Percentiles rank a stretch among this genome's conserved stretches.
Conservation (phyloP, 805 yeast species). For the Wickerhamiella hasegawae region DNA sequence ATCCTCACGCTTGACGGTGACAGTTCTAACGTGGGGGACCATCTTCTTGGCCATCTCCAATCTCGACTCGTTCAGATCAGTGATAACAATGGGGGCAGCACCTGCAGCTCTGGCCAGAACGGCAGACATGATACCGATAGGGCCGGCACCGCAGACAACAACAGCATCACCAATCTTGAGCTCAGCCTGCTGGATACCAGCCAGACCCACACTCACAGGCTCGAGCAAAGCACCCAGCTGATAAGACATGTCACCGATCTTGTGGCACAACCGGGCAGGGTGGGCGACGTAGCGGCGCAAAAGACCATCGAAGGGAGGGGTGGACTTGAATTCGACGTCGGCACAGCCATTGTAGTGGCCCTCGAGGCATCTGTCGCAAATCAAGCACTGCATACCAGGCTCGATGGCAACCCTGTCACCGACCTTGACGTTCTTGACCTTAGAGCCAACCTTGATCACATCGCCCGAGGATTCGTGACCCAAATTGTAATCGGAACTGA, state of each 20-base stretch:
- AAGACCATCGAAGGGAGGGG: conserved; percentile 24
- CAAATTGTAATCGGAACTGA: conserved; percentile 41
- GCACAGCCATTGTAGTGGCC: conserved; percentile 26
- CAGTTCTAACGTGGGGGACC: conserved; percentile 32
- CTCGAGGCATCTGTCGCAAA: conserved; percentile 21
- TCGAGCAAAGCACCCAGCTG: conserved; percentile 41
- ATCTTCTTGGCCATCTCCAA: conserved; percentile 31
- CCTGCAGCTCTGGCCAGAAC: conserved; percentile 36
- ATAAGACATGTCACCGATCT: conserved; percentile 27
- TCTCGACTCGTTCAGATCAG: conserved; percentile 31
- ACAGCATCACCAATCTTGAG: conserved; percentile 34
- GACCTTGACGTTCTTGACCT: conserved; percentile 29
- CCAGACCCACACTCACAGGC: conserved; percentile 38
- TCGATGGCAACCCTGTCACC: conserved; percentile 31
- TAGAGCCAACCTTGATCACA: conserved; percentile 33
- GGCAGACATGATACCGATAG: conserved; percentile 38
- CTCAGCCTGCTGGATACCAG: conserved; percentile 34
- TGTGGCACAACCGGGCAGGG: conserved; percentile 25
- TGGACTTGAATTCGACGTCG: conserved; percentile 22
- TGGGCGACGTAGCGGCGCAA: conserved; percentile 23
- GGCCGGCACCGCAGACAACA: conserved; percentile 40
- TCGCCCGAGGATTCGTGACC: conserved; percentile 43
- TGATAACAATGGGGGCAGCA: conserved; percentile 35
- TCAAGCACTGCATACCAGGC: conserved; percentile 38
- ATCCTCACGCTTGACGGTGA: conserved; percentile 28